Base-by-base conservation (phyloP, 2,329 filamentous ascomycete species). In the Pseudogymnoascus sp. region DNA sequence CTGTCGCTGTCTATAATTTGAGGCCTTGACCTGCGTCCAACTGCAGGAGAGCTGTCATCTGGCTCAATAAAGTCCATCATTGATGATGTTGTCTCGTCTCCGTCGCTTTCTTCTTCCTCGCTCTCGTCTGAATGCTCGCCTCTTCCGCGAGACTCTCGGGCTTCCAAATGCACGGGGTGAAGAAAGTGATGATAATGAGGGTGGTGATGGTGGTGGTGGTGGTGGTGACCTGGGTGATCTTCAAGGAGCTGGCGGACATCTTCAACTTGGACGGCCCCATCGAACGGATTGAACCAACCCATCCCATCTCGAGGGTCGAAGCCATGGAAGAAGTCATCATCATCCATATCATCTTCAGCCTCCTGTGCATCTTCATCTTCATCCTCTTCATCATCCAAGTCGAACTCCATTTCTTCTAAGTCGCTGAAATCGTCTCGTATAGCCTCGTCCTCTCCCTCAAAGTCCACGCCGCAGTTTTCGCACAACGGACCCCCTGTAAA, bases 401-500 rank as follows among this genome's bases (percentile, higher is more conserved):
- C 73, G 42, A 69, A 73, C 25, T 75, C 73, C 46, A 70, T 62
- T 37, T 78, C 78, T 62, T 75, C 80, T 66, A 76, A 76, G 62
- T 78, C 78, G 63, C 76, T 81, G 68, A 78, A 78, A 62, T 74
- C 75, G 1, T 71, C 73, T 70, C 76, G 72, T 69, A 74, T 73
- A 74, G 70, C 53, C 70, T 75, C 69, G 70, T 75, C 23, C 69
- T 73, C 64, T 73, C 74, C 62, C 72, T 81, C 79, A 21, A 79
- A 76, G 60, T 79, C 77, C 61, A 81, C 83, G 60, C 82, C 79
- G 64, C 87, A 89, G 18, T 78, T 75, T 21, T 71, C 66, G 68
- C 87, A 90, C 3, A 69, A 73, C 67, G 63, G 67, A 4, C 83
- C 83, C 46, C 86, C 84, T 70, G 86, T 84, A 56, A 89, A 76